Evolutionary conservation across 192 early-diverging fungal species (phyloP).

Genomic region (Allomyces javanicus): DNA sequence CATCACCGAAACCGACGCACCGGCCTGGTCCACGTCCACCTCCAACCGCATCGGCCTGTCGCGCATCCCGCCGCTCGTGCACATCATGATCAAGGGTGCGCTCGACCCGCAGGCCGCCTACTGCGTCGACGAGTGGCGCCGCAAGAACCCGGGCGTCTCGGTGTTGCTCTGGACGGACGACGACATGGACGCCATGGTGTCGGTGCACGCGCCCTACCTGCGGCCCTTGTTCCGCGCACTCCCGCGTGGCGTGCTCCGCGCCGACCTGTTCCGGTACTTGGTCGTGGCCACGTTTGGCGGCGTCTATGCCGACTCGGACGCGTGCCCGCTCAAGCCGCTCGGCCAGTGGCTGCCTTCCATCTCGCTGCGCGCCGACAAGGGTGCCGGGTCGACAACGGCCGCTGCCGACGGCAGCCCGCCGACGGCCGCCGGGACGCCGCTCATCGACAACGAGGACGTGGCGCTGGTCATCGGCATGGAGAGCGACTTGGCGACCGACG

Average conservation of each 20-base stretch:
- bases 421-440: not conserved
- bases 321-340: constrained; percentile 6
- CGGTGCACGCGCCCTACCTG: not conserved
- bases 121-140: no score
- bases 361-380: not conserved
- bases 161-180: no score
- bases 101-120: no score
- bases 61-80: no score
- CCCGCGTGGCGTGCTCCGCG: not conserved
- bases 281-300: constrained; percentile 13
- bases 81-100: no score
- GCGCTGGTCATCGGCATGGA: not conserved
- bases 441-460: constrained; percentile 1
- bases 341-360: constrained; percentile 6
- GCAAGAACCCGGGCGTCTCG: no score
- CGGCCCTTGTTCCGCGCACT: not conserved
- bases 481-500: not conserved
- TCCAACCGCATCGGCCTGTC: no score
- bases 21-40: no score
- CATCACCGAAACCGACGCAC: no score
- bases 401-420: not conserved
- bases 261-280: constrained; percentile 8
- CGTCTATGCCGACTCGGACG: constrained; percentile 16
- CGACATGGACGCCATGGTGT: no score
- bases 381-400: constrained; percentile 1